phyloP scores from a whole-genome alignment of 495 filamentous ascomycete species.

The Neurospora sp. region DNA sequence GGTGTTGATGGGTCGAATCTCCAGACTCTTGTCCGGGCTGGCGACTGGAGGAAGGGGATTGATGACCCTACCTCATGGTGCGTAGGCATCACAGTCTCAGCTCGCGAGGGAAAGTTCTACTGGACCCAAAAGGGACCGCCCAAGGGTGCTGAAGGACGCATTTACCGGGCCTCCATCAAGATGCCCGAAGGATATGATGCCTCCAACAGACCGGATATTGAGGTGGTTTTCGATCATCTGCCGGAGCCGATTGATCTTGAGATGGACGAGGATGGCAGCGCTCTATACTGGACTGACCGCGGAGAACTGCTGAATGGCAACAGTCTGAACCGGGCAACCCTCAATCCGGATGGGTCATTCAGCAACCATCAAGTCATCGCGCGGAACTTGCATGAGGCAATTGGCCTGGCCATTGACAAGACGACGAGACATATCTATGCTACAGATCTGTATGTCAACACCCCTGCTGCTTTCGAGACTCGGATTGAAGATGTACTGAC shows the following conservation, averaged over 20 bases:
- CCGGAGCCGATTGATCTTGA: slow-evolving; percentile 49
- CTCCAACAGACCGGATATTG: slow-evolving; percentile 27
- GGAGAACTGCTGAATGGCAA: slow-evolving; percentile 42
- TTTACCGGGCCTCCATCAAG: slow-evolving; percentile 32
- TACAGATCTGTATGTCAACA: slow-evolving; percentile 26
- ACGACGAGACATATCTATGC: slow-evolving; percentile 31
- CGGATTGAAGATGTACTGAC: neutral
- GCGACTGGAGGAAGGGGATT: slow-evolving; percentile 13
- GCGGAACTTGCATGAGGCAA: slow-evolving; percentile 39
- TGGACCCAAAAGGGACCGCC: slow-evolving; percentile 49
- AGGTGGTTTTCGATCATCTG: slow-evolving; percentile 29
- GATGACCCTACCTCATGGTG: slow-evolving; percentile 38
- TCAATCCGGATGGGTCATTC: slow-evolving; percentile 9
- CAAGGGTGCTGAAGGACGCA: slow-evolving; percentile 35
- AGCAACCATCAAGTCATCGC: slow-evolving; percentile 14
- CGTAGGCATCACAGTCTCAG: slow-evolving; percentile 40
- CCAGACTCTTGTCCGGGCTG: slow-evolving; percentile 32
- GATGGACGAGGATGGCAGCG: slow-evolving; percentile 28
- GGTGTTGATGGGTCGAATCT: slow-evolving; percentile 36
- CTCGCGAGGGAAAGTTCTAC: slow-evolving; percentile 32
- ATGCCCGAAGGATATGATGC: slow-evolving; percentile 19
- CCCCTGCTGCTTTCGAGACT: neutral
- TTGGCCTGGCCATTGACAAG: slow-evolving; percentile 36
- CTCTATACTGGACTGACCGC: slow-evolving; percentile 47
- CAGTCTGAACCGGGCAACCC: slow-evolving; percentile 28